Conservation (phyloP, 768 basidiomycete genomes). For the Lactarius evosmus region DNA sequence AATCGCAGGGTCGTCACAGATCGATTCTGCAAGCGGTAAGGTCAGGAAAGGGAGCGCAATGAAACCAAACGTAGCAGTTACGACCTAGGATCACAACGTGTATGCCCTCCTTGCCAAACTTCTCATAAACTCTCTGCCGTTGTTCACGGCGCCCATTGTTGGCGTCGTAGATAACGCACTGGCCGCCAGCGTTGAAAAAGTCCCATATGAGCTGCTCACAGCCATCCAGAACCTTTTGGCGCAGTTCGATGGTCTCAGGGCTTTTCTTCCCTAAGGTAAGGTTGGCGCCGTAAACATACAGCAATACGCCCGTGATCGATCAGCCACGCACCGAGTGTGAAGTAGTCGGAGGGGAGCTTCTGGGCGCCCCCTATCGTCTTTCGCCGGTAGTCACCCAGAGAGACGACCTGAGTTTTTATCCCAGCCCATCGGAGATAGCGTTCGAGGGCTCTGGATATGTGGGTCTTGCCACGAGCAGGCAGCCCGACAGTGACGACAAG, state of each 20-base stretch:
- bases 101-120: conserved; percentile 80
- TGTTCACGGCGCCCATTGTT: conserved; percentile 80
- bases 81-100: conserved; percentile 93
- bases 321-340: conserved; percentile 62
- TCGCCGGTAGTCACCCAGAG: conserved; percentile 91
- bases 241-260: conserved; percentile 72
- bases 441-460: conserved; percentile 92
- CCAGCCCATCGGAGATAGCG: conserved; percentile 99
- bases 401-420: conserved; percentile 92
- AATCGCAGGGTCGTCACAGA: conserved; percentile 89
- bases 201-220: conserved; percentile 88
- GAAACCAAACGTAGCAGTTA: not conserved
- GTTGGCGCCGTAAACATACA: conserved; percentile 4
- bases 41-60: conserved; percentile 12
- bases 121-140: conserved; percentile 72
- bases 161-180: conserved; percentile 98
- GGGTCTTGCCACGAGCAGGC: conserved; percentile 94
- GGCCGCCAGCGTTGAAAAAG: conserved; percentile 83
- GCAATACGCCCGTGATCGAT: conserved; percentile 13
- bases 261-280: conserved; percentile 65
- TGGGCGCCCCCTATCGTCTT: conserved; percentile 86
- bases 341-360: conserved; percentile 90
- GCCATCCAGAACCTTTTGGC: conserved; percentile 71
- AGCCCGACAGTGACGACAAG: conserved; percentile 89
- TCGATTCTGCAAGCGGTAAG: conserved; percentile 56